phyloP scores from a whole-genome alignment of 202 grass and related monocot species.

The Eragrostis tef region DNA sequence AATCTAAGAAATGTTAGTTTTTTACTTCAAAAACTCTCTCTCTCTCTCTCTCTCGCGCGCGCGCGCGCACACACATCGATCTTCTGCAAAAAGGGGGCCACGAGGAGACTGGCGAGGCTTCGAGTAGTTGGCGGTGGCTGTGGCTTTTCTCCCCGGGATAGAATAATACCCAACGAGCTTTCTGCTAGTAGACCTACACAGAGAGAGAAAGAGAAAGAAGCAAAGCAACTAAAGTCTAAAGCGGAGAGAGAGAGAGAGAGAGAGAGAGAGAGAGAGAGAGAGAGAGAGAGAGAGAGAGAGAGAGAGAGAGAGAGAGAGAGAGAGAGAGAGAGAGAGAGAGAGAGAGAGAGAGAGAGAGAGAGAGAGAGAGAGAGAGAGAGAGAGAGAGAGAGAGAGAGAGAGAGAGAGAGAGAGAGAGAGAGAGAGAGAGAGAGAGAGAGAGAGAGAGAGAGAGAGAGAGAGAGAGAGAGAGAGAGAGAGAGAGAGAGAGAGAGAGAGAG shows the following conservation, averaged over 20 bases:
- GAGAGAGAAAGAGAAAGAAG: slow-evolving; percentile 44
- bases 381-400: slow-evolving; percentile 23
- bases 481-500: slow-evolving; percentile 18
- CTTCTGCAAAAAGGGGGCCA: slow-evolving; percentile 24
- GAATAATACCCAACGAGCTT: slow-evolving; percentile 58
- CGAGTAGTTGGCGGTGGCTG: slow-evolving; percentile 46
- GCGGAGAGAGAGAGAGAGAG: slow-evolving; percentile 27
- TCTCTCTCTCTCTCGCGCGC: not conserved
- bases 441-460: slow-evolving; percentile 31
- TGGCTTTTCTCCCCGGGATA: slow-evolving; percentile 37
- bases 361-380: slow-evolving; percentile 39
- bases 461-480: slow-evolving; percentile 41
- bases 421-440: slow-evolving; percentile 33
- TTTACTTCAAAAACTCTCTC: slow-evolving; percentile 8
- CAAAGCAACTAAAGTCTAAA: slow-evolving; percentile 59
- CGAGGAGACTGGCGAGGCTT: slow-evolving; percentile 50
- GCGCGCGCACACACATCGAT: not conserved
- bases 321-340: slow-evolving; percentile 16
- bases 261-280: slow-evolving; percentile 25
- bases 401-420: slow-evolving; percentile 36
- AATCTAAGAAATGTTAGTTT: not conserved
- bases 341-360: slow-evolving; percentile 28
- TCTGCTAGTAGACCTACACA: slow-evolving; percentile 45
- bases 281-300: slow-evolving; percentile 37
- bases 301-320: slow-evolving; percentile 37